Percentiles rank a stretch among this genome's conserved stretches.
These are phyloP conservation scores for Beauveria brongniartii DNA, from an alignment of 2,329 filamentous ascomycete species.

Conservation along the genomic window DNA sequence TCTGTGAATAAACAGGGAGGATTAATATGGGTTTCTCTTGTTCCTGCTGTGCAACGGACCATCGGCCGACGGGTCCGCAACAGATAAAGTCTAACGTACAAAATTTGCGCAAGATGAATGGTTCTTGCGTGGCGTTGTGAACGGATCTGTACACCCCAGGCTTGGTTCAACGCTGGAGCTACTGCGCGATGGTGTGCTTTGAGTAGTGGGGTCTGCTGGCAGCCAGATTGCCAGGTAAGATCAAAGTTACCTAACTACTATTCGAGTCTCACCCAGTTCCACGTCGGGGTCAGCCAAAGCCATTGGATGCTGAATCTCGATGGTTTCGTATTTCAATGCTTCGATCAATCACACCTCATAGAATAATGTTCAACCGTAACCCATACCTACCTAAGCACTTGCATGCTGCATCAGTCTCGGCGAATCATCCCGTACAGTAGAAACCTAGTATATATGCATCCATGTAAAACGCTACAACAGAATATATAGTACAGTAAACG, in stretches of 20 bases:
- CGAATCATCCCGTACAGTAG: neutral
- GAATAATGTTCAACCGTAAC: neutral
- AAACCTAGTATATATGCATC: conserved; percentile 3
- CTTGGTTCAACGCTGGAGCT: neutral
- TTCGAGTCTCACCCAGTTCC: too few species aligned
- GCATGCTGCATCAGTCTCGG: neutral
- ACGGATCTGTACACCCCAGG: neutral
- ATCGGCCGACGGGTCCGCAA: conserved; percentile 3
- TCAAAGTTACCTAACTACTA: too few species aligned
- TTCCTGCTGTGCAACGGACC: neutral
- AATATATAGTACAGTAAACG: conserved; percentile 6
- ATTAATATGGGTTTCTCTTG: neutral
- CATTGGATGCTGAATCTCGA: too few species aligned
- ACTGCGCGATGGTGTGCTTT: neutral
- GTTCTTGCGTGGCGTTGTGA: neutral
- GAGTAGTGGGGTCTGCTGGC: neutral
- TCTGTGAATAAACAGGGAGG: neutral
- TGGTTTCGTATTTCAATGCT: too few species aligned
- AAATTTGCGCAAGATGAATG: neutral
- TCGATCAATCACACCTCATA: neutral
- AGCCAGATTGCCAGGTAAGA: too few species aligned
- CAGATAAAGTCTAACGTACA: neutral
- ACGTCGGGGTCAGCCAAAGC: neutral
- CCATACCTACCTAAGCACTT: too few species aligned
- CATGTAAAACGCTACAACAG: conserved; percentile 5